A percentile compares a stretch with the other conserved stretches of the same genome.
phyloP scores from a whole-genome alignment of 768 basidiomycete genomes.

The Hygrocybe punicea region DNA sequence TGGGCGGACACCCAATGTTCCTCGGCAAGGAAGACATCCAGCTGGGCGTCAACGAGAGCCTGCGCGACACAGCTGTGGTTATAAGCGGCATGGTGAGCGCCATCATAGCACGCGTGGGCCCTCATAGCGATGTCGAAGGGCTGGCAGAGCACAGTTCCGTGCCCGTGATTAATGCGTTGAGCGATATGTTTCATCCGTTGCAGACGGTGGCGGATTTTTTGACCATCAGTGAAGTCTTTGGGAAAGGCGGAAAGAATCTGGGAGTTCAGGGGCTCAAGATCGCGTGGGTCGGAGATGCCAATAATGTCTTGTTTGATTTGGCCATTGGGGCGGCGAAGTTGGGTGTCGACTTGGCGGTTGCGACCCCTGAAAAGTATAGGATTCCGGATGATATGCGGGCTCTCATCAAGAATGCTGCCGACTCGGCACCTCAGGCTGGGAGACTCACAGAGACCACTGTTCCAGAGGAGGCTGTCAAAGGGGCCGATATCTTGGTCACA shows the following conservation, averaged over 20 bases:
- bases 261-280: constrained; percentile 77
- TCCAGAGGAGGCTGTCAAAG: constrained; percentile 81
- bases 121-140: constrained; percentile 91
- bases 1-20: constrained; percentile 90
- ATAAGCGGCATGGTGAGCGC: constrained; percentile 95
- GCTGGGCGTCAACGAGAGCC: constrained; percentile 89
- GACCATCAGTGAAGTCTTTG: constrained; percentile 76
- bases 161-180: constrained; percentile 94
- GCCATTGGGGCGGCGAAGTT: constrained; percentile 90
- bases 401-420: constrained; percentile 69
- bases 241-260: constrained; percentile 49
- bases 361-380: constrained; percentile 68
- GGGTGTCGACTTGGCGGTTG: constrained; percentile 82
- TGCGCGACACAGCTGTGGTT: constrained; percentile 81
- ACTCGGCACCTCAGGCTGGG: constrained; percentile 73
- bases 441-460: too few species aligned
- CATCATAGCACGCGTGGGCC: constrained; percentile 93
- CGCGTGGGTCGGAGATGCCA: constrained; percentile 90
- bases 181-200: constrained; percentile 93
- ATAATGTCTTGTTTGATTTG: constrained; percentile 97
- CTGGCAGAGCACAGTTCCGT: constrained; percentile 86
- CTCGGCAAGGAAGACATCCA: constrained; percentile 90
- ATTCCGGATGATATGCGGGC: constrained; percentile 76
- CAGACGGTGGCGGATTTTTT: constrained; percentile 92
- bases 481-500: constrained; percentile 93